Conservation (phyloP, 768 basidiomycete genomes). For the Mrakia hoshinonis region DNA sequence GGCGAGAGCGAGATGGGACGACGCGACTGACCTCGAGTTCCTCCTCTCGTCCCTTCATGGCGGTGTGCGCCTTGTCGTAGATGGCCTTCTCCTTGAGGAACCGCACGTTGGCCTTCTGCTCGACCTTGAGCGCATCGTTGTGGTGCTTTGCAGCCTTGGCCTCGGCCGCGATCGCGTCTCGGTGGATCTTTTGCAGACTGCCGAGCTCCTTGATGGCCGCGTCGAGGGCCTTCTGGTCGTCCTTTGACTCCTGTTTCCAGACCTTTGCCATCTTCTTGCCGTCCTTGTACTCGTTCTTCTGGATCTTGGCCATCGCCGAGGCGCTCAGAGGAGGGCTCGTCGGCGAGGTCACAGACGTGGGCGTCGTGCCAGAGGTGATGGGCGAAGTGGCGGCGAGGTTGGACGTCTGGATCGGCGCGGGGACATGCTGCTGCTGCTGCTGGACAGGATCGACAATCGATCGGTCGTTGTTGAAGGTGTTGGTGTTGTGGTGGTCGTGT, state of each 20-base stretch:
- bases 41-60: conserved; percentile 3
- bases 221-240: conserved; percentile 4
- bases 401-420: conserved; percentile 4
- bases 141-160: background rate
- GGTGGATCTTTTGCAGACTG: conserved; percentile 1
- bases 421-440: background rate
- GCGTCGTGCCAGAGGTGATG: background rate
- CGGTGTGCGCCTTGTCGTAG: background rate
- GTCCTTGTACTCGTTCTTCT: conserved; percentile 8
- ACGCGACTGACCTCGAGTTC: conserved; percentile 3
- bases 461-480: background rate
- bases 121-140: conserved; percentile 12
- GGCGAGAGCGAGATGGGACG: background rate
- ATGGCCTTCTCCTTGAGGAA: conserved; percentile 14
- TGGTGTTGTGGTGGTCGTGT: background rate
- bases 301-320: background rate
- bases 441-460: background rate
- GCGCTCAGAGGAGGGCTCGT: background rate
- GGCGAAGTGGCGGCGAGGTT: conserved; percentile 3
- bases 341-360: background rate
- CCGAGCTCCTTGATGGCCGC: conserved; percentile 16
- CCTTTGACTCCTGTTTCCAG: conserved; percentile 15
- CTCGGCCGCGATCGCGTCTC: background rate
- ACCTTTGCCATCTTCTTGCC: conserved; percentile 11
- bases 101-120: conserved; percentile 10